A percentile compares a stretch with the other conserved stretches of the same genome.
Evolutionary conservation across 2,329 filamentous ascomycete genomes (phyloP).

Genomic region (Aspergillus sp.): DNA sequence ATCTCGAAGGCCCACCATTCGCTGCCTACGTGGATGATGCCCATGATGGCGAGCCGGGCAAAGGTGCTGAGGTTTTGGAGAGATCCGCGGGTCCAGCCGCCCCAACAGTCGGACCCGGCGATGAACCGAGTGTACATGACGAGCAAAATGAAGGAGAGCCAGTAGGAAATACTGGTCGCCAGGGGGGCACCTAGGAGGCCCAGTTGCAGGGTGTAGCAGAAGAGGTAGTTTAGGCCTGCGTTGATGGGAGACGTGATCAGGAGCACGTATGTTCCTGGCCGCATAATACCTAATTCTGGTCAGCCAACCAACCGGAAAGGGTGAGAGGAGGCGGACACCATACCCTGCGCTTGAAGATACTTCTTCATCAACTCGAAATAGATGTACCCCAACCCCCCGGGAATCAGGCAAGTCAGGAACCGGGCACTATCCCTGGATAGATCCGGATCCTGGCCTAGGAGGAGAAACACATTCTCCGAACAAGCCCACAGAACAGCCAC

Average conservation of each 20-base stretch:
- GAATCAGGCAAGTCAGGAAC: constrained; percentile 66
- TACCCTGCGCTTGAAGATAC: constrained; percentile 51
- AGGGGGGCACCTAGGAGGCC: constrained; percentile 72
- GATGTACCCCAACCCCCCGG: constrained; percentile 76
- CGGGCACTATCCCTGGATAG: constrained; percentile 64
- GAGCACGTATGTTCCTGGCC: constrained; percentile 55
- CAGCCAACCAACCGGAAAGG: neutral
- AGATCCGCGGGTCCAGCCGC: constrained; percentile 58
- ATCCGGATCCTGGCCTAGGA: constrained; percentile 68
- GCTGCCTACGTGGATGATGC: constrained; percentile 74
- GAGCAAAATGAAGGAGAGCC: constrained; percentile 70
- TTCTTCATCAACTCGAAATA: constrained; percentile 74
- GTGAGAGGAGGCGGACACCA: neutral
- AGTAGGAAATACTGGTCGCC: constrained; percentile 78
- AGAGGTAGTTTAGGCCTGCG: constrained; percentile 54
- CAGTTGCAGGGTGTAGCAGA: constrained; percentile 62
- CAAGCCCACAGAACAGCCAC: constrained; percentile 66
- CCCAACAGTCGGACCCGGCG: constrained; percentile 68
- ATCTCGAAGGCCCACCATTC: constrained; percentile 97
- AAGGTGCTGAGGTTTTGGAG: constrained; percentile 63
- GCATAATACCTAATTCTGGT: constrained; percentile 47
- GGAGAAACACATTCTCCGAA: constrained; percentile 64
- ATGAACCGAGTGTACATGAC: constrained; percentile 65
- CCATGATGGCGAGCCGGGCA: constrained; percentile 63
- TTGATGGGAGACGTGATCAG: constrained; percentile 54